Conservation (phyloP, 345 rosid genomes). For the Rubroshorea leprosula region DNA sequence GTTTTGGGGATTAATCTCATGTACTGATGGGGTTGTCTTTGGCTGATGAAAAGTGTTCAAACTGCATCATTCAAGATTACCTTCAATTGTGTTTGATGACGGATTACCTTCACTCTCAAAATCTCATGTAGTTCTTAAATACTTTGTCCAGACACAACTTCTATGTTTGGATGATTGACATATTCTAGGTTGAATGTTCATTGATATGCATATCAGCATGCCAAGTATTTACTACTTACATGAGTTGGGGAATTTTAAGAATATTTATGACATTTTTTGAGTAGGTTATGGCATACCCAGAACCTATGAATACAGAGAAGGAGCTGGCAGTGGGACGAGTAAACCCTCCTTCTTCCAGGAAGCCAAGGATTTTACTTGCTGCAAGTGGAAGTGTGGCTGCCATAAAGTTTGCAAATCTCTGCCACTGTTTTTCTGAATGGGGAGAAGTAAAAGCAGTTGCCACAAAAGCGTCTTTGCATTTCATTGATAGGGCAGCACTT, state of each 20-base stretch:
- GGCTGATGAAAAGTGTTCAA: no score
- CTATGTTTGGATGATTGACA: background rate
- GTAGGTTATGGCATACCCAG: slow-evolving; percentile 14
- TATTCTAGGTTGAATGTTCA: background rate
- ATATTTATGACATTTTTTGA: background rate
- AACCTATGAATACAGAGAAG: slow-evolving; percentile 9
- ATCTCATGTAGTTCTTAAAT: background rate
- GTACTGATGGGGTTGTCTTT: no score
- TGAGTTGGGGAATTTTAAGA: slow-evolving; percentile 4
- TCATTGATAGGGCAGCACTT: slow-evolving; percentile 59
- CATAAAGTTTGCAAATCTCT: slow-evolving; percentile 73
- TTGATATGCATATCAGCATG: background rate
- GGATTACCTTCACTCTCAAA: background rate
- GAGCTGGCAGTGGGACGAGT: slow-evolving; percentile 24
- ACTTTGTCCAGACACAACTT: no score
- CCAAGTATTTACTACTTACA: no score
- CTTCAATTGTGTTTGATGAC: no score
- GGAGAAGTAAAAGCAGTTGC: slow-evolving; percentile 85
- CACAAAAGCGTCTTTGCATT: slow-evolving; percentile 65
- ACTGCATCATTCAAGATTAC: no score
- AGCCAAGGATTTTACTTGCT: slow-evolving; percentile 64
- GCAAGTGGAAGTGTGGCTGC: slow-evolving; percentile 94
- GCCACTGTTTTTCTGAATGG: slow-evolving; percentile 82
- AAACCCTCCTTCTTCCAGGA: slow-evolving; percentile 35
- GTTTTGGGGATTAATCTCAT: no score